Conservation (phyloP, 208 protist genomes). For the Zelonia costaricensis region DNA sequence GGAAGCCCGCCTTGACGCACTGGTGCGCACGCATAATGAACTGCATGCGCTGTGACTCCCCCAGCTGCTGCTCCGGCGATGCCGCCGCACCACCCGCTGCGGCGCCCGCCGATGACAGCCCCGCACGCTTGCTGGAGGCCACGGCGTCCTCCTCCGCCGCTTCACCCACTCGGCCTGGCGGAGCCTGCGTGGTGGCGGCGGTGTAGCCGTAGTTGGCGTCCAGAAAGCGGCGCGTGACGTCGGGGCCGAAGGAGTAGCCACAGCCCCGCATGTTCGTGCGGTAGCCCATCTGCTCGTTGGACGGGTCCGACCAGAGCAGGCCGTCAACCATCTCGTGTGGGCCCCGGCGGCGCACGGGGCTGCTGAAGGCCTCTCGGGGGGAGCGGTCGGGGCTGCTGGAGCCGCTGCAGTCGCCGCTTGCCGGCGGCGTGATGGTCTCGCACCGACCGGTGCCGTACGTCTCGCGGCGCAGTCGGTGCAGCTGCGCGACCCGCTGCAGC, state of each 20-base stretch:
- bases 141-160: not conserved
- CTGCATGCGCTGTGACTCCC: slow-evolving; percentile 79
- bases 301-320: slow-evolving; percentile 99
- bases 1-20: slow-evolving; percentile 89
- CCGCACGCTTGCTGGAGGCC: not conserved
- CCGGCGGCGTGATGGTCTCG: slow-evolving; percentile 16
- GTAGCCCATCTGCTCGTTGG: slow-evolving; percentile 75
- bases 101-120: not conserved
- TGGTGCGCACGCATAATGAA: slow-evolving; percentile 94
- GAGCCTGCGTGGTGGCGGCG: slow-evolving; percentile 30
- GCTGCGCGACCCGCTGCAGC: slow-evolving; percentile 41
- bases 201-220: slow-evolving; percentile 56
- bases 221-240: slow-evolving; percentile 73
- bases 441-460: slow-evolving; percentile 51
- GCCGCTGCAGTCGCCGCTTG: slow-evolving; percentile 17
- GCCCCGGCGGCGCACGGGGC: slow-evolving; percentile 1
- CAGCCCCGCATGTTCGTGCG: slow-evolving; percentile 60
- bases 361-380: slow-evolving; percentile 10
- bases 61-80: not conserved
- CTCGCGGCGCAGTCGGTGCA: slow-evolving; percentile 58
- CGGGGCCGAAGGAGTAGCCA: slow-evolving; percentile 76
- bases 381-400: slow-evolving; percentile 24
- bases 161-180: not conserved
- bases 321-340: slow-evolving; percentile 97
- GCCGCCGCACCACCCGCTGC: not conserved